Evolutionary conservation across 2,329 filamentous ascomycete species (phyloP), one percentile per base, ranked within the genome.

Genomic region (Cadophora sp.): DNA sequence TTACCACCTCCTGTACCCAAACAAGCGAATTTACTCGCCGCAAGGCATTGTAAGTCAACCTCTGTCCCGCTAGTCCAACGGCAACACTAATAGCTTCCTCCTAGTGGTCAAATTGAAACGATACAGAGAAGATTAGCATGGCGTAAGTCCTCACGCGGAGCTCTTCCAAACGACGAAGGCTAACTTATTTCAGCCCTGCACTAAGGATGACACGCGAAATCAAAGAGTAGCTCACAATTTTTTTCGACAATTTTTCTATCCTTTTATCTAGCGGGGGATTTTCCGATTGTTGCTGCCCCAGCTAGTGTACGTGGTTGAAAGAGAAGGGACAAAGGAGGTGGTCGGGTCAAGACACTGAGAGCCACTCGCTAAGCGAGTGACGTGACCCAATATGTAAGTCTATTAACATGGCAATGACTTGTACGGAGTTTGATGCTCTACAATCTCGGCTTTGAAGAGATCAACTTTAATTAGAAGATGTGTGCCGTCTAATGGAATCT

Each of bases 61-160:
- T 14, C 6, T 22, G 1, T 43, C 37, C 37, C 7, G 7, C 14
- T 43, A 16, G 7, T 16, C 12, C 37, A 43, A 43, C 7, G 4
- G 6, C 3, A 43, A 4, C 5, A 48, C 43, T 48, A 48, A 48
- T n/a, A 48, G 37, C 4, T 5, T 34, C 19, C 3, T 48, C 4
- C 1, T 7, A 48, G 43, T 43, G 37, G 37, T 43, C 53, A 87
- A 85, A 85, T 88, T 87, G 85, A 86, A 87, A 86, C 85, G 84
- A 87, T 87, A 77, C 76, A 90, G 87, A 90, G 88, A 90, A 90
- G 87, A 90, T 90, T 91, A 91, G 90, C 90, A 92, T 92, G 89
- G 89, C 89, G 55, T 59, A 59, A 59, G 55, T 40, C 11, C 22
- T 1, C 3, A 11, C n/a, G 7, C 4, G 16, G 12, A 56, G 12